phyloP scores from a whole-genome alignment of 1,139 yeast species.

The Sugiyamaella pinicola region DNA sequence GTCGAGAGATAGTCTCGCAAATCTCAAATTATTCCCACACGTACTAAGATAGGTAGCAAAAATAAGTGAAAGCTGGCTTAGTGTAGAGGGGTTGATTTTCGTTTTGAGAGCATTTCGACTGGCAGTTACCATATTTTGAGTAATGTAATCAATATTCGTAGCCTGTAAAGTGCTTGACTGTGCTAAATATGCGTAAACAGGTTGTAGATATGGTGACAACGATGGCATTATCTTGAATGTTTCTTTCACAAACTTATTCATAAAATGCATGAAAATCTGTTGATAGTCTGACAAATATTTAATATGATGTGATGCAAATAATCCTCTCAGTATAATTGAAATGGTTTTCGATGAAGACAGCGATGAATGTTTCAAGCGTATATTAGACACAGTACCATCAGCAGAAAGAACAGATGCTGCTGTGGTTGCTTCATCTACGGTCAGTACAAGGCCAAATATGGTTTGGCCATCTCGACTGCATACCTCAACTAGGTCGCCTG shows the following conservation, averaged over 20 bases:
- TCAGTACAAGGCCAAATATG: slow-evolving; percentile 21
- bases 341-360: slow-evolving; percentile 1
- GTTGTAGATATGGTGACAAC: slow-evolving; percentile 22
- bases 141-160: slow-evolving; percentile 13
- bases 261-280: slow-evolving; percentile 7
- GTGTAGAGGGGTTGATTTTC: neutral
- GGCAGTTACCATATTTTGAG: slow-evolving; percentile 2
- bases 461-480: slow-evolving; percentile 25
- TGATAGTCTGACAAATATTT: neutral
- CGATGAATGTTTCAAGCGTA: neutral
- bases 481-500: slow-evolving; percentile 25
- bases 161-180: slow-evolving; percentile 10
- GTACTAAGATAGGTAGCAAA: slow-evolving; percentile 25
- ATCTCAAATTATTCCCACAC: slow-evolving; percentile 23
- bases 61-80: slow-evolving; percentile 1
- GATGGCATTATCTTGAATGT: slow-evolving; percentile 20
- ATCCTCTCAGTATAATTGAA: slow-evolving; percentile 9
- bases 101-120: slow-evolving; percentile 4
- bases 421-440: neutral
- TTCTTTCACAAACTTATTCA: slow-evolving; percentile 16
- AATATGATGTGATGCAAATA: neutral
- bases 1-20: slow-evolving; percentile 19
- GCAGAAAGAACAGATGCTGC: slow-evolving; percentile 2
- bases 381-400: slow-evolving; percentile 8
- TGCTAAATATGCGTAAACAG: slow-evolving; percentile 24